phyloP scores from a whole-genome alignment of 2,329 filamentous ascomycete genomes.

The Escovopsis weberi region DNA sequence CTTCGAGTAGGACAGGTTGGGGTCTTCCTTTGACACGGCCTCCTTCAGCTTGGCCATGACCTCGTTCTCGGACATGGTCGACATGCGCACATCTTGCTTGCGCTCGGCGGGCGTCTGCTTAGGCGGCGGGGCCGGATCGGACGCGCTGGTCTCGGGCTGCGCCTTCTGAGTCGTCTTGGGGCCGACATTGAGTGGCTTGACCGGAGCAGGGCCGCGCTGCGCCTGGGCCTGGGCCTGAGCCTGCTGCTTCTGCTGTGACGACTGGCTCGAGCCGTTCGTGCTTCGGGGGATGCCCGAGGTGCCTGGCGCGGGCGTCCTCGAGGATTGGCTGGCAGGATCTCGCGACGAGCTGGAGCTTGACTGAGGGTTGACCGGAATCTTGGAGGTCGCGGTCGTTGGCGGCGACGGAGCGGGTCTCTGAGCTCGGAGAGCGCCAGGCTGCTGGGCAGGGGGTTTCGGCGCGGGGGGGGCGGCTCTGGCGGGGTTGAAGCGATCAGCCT shows the following conservation, averaged over 20 bases:
- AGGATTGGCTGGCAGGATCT: conserved; percentile 25
- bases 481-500: conserved; percentile 68
- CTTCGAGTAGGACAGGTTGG: conserved; percentile 91
- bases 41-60: conserved; percentile 94
- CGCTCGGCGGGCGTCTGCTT: conserved; percentile 60
- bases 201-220: conserved; percentile 42
- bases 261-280: conserved; percentile 35
- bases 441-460: conserved; percentile 44
- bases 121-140: conserved; percentile 75
- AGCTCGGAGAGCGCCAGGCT: conserved; percentile 44
- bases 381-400: conserved; percentile 29
- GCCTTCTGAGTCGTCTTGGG: conserved; percentile 43
- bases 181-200: conserved; percentile 68
- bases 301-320: conserved; percentile 33
- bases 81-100: conserved; percentile 93
- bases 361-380: conserved; percentile 35
- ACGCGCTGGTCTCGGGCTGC: conserved; percentile 66
- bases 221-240: conserved; percentile 27
- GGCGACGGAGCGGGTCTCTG: conserved; percentile 74
- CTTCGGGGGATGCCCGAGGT: conserved; percentile 41
- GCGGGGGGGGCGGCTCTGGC: conserved; percentile 71
- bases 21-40: conserved; percentile 90
- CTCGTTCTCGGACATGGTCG: conserved; percentile 90
- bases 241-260: conserved; percentile 32
- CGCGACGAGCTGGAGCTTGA: conserved; percentile 32